A percentile compares a stretch with the other conserved stretches of the same genome.
Conservation (phyloP, 108 stramenopile species). For the Asterionellopsis glacialis region DNA sequence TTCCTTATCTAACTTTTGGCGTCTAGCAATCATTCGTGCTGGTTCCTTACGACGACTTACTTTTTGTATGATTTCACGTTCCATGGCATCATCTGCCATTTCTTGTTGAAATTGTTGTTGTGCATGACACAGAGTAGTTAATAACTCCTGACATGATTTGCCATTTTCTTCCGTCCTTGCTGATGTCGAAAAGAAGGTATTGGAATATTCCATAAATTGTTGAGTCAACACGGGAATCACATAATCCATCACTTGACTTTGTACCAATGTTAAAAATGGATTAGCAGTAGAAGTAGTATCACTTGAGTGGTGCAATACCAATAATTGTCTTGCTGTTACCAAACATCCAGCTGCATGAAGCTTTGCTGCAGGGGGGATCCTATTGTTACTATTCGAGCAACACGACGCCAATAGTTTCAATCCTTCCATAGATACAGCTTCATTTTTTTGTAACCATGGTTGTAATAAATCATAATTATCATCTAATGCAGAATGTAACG, state of each 20-base stretch:
- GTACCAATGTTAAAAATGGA: no score
- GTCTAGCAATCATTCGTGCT: constrained; percentile 55
- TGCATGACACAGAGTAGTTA: no score
- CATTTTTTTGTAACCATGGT: neutral
- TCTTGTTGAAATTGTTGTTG: constrained; percentile 20
- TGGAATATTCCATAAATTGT: no score
- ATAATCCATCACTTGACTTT: no score
- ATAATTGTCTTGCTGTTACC: neutral
- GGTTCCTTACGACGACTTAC: constrained; percentile 64
- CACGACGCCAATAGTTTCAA: neutral
- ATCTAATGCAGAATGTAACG: constrained; percentile 63
- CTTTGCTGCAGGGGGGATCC: neutral
- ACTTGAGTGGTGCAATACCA: no score
- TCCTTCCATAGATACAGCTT: neutral
- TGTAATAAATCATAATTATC: constrained; percentile 45
- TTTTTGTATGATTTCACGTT: constrained; percentile 43
- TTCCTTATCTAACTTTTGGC: constrained; percentile 38
- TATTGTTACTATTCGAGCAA: neutral
- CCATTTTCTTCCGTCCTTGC: no score
- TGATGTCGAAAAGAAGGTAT: no score
- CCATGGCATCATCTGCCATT: constrained; percentile 54
- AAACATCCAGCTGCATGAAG: constrained; percentile 3
- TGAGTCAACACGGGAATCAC: no score
- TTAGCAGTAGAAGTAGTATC: no score
- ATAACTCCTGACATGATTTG: no score